Conservation (phyloP, 2,329 filamentous ascomycete genomes). For the Chrysoporthe puriensis region DNA sequence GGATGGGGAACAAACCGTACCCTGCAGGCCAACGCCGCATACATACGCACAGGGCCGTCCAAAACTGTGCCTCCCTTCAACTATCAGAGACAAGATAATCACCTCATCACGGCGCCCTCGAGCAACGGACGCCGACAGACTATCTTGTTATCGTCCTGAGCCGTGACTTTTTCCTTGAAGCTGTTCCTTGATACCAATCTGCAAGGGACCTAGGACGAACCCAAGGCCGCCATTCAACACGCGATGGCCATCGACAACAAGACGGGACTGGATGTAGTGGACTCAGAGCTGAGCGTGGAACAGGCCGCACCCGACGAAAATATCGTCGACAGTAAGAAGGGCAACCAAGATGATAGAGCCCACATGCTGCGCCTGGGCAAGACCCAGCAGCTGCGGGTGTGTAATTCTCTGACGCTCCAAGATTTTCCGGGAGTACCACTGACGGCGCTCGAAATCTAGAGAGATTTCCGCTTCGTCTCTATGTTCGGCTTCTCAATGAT, state of each 20-base stretch:
- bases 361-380: constrained; percentile 56
- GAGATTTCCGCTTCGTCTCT: constrained; percentile 50
- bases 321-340: constrained; percentile 15
- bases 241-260: neutral
- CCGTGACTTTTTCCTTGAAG: neutral
- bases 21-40: neutral
- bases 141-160: neutral
- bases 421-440: constrained; percentile 12
- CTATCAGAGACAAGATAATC: neutral
- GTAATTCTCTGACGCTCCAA: constrained; percentile 11
- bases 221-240: neutral
- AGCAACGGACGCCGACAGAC: neutral
- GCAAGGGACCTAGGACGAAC: neutral
- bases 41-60: no score
- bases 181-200: neutral
- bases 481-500: constrained; percentile 53
- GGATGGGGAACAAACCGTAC: neutral
- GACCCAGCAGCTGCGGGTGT: constrained; percentile 50
- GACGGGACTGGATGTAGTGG: neutral
- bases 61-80: neutral
- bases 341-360: constrained; percentile 38
- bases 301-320: constrained; percentile 5
- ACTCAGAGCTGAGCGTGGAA: neutral
- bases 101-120: no score
- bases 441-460: constrained; percentile 14